These are phyloP conservation scores for Cystobasidium slooffiae DNA, from an alignment of 1,284 basidiomycete species.

Conservation along the genomic window DNA sequence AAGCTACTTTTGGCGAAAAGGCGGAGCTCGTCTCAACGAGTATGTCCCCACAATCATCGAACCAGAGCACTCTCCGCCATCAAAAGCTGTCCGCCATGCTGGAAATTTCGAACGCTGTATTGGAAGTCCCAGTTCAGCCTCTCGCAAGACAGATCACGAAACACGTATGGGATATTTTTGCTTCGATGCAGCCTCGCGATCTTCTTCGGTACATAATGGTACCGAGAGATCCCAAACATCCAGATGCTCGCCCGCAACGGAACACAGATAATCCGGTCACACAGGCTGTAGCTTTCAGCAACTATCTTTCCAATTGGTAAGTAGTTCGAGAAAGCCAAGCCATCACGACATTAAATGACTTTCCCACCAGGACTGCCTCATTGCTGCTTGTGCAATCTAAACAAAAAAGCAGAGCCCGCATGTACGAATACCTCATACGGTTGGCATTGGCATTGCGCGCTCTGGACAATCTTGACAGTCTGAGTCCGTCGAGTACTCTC, in stretches of 20 bases:
- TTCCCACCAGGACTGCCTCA: constrained; percentile 51
- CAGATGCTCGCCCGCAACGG: constrained; percentile 46
- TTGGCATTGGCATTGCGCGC: constrained; percentile 52
- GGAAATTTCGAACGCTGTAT: constrained; percentile 45
- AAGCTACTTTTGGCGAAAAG: no score
- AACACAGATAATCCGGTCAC: constrained; percentile 49
- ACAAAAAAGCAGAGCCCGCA: constrained; percentile 48
- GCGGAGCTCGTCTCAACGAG: no score
- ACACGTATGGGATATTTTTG: constrained; percentile 53
- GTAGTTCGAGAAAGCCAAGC: constrained; percentile 2
- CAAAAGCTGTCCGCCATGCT: constrained; percentile 32
- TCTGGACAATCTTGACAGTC: constrained; percentile 55
- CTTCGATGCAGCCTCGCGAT: constrained; percentile 53
- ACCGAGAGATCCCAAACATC: constrained; percentile 51
- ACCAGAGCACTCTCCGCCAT: background rate
- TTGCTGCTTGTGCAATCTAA: constrained; percentile 54
- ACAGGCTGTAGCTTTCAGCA: constrained; percentile 52
- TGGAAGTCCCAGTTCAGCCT: constrained; percentile 48
- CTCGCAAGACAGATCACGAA: constrained; percentile 54
- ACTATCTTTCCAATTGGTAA: constrained; percentile 52
- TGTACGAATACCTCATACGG: constrained; percentile 53
- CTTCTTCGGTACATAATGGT: constrained; percentile 55
- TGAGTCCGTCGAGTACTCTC: constrained; percentile 39
- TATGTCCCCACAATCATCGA: background rate
- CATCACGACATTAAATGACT: background rate